phyloP scores from a whole-genome alignment of 768 basidiomycete species.

The Kwoniella heveanensis region DNA sequence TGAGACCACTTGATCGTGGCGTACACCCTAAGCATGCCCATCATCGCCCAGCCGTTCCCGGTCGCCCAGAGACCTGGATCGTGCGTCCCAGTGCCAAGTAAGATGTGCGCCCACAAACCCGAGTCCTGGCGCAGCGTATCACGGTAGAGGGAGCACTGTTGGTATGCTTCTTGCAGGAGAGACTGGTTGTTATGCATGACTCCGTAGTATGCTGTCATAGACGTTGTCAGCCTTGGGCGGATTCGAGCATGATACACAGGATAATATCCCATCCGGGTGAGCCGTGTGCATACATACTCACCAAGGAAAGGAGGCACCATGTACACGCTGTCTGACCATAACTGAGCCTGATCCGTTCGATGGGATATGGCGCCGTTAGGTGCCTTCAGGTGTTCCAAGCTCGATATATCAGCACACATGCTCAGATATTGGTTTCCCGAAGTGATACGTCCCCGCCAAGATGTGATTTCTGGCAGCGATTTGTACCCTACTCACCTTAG shows the following conservation, averaged over 20 bases:
- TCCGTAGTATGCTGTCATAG: constrained; percentile 55
- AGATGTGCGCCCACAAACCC: constrained; percentile 59
- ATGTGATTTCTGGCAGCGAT: too few relatives aligned
- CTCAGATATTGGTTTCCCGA: too few relatives aligned
- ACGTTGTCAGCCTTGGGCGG: not conserved
- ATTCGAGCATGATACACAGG: too few relatives aligned
- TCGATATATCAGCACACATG: not conserved
- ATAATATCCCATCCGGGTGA: too few relatives aligned
- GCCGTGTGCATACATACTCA: too few relatives aligned
- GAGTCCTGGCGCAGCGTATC: constrained; percentile 50
- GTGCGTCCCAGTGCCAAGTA: constrained; percentile 37
- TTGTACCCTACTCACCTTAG: constrained; percentile 40
- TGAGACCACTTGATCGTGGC: constrained; percentile 56
- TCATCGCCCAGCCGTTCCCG: constrained; percentile 60
- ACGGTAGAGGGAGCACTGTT: constrained; percentile 59
- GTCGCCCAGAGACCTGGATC: constrained; percentile 57
- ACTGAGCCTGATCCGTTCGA: constrained; percentile 54
- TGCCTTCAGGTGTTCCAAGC: constrained; percentile 27
- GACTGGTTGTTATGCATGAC: constrained; percentile 55
- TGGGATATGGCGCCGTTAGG: constrained; percentile 59
- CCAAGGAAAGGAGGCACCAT: constrained; percentile 61
- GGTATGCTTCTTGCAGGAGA: constrained; percentile 58
- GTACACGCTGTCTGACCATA: constrained; percentile 56
- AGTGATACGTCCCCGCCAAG: too few relatives aligned
- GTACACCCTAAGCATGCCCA: constrained; percentile 58